A percentile compares a stretch with the other conserved stretches of the same genome.
These are phyloP conservation scores for Hygrophoropsis aurantiaca DNA, from an alignment of 768 basidiomycete genomes.

Conservation along the genomic window DNA sequence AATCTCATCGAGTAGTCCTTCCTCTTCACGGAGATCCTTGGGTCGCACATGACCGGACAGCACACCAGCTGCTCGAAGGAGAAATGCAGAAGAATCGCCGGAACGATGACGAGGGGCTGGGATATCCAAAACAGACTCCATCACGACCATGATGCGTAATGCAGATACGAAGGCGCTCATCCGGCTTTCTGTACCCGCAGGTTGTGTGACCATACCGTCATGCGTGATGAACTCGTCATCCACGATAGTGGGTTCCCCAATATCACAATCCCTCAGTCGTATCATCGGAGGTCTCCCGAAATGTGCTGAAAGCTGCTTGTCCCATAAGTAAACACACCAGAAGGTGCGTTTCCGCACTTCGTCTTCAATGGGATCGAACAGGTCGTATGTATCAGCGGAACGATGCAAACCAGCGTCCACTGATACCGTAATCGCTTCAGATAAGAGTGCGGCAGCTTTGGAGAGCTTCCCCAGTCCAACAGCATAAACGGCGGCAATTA, in stretches of 20 bases:
- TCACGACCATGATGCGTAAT: conserved; percentile 79
- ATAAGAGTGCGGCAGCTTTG: conserved; percentile 81
- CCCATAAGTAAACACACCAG: conserved; percentile 97
- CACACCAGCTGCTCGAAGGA: conserved; percentile 67
- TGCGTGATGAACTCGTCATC: conserved; percentile 89
- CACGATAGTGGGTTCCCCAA: conserved; percentile 80
- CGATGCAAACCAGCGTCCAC: conserved; percentile 90
- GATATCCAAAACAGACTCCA: conserved; percentile 86
- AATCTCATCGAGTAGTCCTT: conserved; percentile 79
- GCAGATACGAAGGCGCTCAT: conserved; percentile 80
- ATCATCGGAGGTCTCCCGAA: conserved; percentile 90
- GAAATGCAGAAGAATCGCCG: conserved; percentile 74
- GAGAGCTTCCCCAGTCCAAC: conserved; percentile 88
- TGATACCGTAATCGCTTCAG: conserved; percentile 84
- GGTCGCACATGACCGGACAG: conserved; percentile 62
- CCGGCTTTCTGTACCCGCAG: conserved; percentile 70
- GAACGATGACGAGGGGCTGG: conserved; percentile 60
- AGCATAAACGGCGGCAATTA: conserved; percentile 91
- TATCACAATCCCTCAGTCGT: conserved; percentile 86
- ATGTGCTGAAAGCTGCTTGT: conserved; percentile 87
- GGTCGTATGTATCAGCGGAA: conserved; percentile 79
- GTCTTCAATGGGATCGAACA: conserved; percentile 88
- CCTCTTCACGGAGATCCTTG: conserved; percentile 76
- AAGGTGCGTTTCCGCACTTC: conserved; percentile 93
- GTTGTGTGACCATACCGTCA: conserved; percentile 65